Evolutionary conservation across 495 filamentous ascomycete genomes (phyloP), one percentile per base, ranked within the genome.

Genomic region (Elaphomyces granulatus): DNA sequence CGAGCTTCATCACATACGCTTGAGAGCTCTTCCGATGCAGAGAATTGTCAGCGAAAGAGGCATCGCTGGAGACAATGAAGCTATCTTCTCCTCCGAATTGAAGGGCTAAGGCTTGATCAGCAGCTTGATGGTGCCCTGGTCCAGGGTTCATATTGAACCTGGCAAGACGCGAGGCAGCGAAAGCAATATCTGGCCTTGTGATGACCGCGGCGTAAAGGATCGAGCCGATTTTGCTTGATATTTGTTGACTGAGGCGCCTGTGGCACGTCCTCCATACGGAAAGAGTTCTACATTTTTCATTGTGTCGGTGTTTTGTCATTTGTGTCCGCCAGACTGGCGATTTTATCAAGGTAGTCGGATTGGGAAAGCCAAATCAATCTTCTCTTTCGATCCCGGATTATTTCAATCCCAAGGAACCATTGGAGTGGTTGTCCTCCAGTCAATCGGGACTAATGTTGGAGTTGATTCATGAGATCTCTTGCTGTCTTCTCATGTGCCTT

Each of bases 191-290:
- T 16, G 47, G 31, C 8, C 45, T n/a, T 2, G 54, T 56, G 12
- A 43, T 54, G 0, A 43, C 45, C 8, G 50, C 41, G 8, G 48
- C 34, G 42, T 54, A 60, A 16, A 41, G 34, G 9, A 41, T 9
- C 3, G 47, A 60, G 16, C 54, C 48, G 9, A 60, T 41, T 21
- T 49, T 46, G 17, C 48, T 31, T 53, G 45, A 34, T 56, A 55
- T 8, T 28, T 10, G 15, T 46, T 30, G 12, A 45, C 49, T 3
- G 45, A 3, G 15, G 37, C 12, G 35, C 28, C 0, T 34, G 32
- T 44, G 3, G 32, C 38, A 4, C 23, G 23, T 12, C 23, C 23
- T 28, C 47, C 34, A 30, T 32, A 41, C 6, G 41, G 17, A 10
- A 39, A 19, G 23, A 40, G 44, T 32, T 49, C 45, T 8, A 36